phyloP scores from a whole-genome alignment of 2,329 filamentous ascomycete genomes.

The Monilinia laxa region DNA sequence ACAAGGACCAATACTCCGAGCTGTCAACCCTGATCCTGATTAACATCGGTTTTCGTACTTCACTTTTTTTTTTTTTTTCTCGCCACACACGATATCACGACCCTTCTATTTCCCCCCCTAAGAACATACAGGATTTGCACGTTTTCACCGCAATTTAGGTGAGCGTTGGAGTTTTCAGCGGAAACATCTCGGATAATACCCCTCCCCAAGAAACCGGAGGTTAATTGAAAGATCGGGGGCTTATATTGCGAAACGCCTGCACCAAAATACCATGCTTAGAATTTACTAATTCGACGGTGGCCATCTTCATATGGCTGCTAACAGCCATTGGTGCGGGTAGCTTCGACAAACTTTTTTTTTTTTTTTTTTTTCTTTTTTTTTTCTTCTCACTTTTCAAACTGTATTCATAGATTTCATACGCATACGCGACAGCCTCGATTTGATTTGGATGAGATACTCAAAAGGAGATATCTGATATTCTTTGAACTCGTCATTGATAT shows the following conservation, averaged over 20 bases:
- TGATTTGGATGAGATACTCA: slow-evolving; percentile 17
- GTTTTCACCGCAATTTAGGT: slow-evolving; percentile 22
- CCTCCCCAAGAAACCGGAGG: slow-evolving; percentile 7
- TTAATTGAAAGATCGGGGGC: slow-evolving; percentile 11
- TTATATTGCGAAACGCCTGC: not conserved
- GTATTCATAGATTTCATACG: slow-evolving; percentile 24
- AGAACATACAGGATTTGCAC: slow-evolving; percentile 23
- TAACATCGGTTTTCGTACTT: slow-evolving; percentile 23
- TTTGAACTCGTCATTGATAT: slow-evolving; percentile 6
- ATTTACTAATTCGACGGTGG: not conserved
- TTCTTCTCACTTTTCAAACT: slow-evolving; percentile 5
- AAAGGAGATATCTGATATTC: slow-evolving; percentile 4
- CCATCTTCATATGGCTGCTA: not conserved
- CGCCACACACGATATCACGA: slow-evolving; percentile 22
- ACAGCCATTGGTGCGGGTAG: not conserved
- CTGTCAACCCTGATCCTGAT: slow-evolving; percentile 56
- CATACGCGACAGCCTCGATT: slow-evolving; percentile 10
- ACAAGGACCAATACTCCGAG: slow-evolving; percentile 53
- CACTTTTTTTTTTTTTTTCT: slow-evolving; percentile 24
- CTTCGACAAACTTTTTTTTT: slow-evolving; percentile 2
- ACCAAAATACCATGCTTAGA: slow-evolving; percentile 3
- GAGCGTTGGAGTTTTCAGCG: slow-evolving; percentile 24
- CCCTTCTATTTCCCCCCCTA: slow-evolving; percentile 7
- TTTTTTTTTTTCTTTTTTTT: not conserved
- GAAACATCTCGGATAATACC: slow-evolving; percentile 18